phyloP scores from a whole-genome alignment of 495 filamentous ascomycete genomes.

The Sporormia fimetaria region DNA sequence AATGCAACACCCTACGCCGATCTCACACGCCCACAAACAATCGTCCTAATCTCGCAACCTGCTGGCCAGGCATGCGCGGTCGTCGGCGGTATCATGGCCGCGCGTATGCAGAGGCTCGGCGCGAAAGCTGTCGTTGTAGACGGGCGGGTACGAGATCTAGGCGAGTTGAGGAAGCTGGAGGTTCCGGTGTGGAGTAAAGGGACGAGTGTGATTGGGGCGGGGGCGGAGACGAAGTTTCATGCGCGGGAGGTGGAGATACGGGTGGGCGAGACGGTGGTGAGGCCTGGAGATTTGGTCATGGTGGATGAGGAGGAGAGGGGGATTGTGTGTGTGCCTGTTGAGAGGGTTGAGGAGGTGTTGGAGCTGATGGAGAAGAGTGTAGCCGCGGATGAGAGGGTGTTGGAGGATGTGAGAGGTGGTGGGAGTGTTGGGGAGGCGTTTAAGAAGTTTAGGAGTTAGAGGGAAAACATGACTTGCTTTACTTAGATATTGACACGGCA shows the following conservation, averaged over 20 bases:
- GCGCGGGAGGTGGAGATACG: conserved; percentile 43
- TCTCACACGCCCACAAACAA: conserved; percentile 39
- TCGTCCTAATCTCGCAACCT: conserved; percentile 52
- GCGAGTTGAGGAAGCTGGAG: conserved; percentile 37
- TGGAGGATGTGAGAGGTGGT: conserved; percentile 47
- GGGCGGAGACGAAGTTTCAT: conserved; percentile 47
- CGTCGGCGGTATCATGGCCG: conserved; percentile 57
- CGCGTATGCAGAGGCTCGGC: conserved; percentile 45
- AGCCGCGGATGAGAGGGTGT: conserved; percentile 50
- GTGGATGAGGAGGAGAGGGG: conserved; percentile 47
- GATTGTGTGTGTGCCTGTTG: conserved; percentile 50
- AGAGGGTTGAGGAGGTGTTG: conserved; percentile 27
- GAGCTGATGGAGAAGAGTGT: conserved; percentile 42
- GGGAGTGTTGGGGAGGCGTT: conserved; percentile 49
- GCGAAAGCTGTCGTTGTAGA: conserved; percentile 45
- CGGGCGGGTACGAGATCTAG: conserved; percentile 53
- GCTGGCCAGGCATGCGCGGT: conserved; percentile 49
- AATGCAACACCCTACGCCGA: conserved; percentile 50
- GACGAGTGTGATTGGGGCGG: conserved; percentile 49
- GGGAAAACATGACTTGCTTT: too few species aligned
- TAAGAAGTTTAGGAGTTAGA: conserved; percentile 29
- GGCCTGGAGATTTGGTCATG: conserved; percentile 50
- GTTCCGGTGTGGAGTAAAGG: conserved; percentile 48
- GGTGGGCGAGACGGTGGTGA: conserved; percentile 41
- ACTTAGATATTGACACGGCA: too few species aligned